Evolutionary conservation across 169 alveolate species (phyloP).

Genomic region (Cyclospora cayetanensis): DNA sequence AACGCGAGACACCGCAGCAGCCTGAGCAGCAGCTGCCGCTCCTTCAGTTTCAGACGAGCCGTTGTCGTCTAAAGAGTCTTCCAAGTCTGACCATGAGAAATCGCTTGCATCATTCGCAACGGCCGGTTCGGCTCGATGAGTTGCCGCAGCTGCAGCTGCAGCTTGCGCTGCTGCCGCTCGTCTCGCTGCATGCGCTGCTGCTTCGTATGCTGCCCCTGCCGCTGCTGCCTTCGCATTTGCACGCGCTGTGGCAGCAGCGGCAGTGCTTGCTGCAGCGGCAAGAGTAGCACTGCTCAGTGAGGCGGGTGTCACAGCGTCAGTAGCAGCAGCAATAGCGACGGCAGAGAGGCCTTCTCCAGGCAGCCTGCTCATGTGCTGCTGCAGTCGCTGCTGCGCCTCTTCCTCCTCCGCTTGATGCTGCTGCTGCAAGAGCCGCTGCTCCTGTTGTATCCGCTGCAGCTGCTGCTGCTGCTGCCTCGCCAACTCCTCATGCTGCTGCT

Average conservation of each 20-base stretch:
- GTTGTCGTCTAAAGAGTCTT: not conserved
- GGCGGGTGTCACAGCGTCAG: too few relatives aligned
- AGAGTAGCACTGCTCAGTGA: too few relatives aligned
- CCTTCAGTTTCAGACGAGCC: not conserved
- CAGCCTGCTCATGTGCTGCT: not conserved
- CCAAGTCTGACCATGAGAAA: conserved; percentile 6
- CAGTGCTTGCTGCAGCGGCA: conserved; percentile 1
- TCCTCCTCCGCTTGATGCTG: not conserved
- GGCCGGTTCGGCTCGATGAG: not conserved
- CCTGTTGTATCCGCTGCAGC: conserved; percentile 14
- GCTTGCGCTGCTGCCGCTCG: conserved; percentile 16
- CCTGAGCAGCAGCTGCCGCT: conserved; percentile 8
- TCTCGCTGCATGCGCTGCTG: conserved; percentile 15
- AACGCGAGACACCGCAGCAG: not conserved
- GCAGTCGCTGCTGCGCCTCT: conserved; percentile 21
- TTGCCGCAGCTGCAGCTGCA: conserved; percentile 10
- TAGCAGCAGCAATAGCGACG: conserved; percentile 39
- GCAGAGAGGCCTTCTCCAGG: not conserved
- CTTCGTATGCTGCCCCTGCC: conserved; percentile 17
- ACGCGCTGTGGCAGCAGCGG: conserved; percentile 35
- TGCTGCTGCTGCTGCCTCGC: conserved; percentile 31
- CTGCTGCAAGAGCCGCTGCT: conserved; percentile 39
- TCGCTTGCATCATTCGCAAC: conserved; percentile 17
- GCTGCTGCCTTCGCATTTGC: conserved; percentile 31
- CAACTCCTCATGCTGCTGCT: conserved; percentile 37